Evolutionary conservation across 345 rosid genomes (phyloP).

Genomic region (Populus deltoides): DNA sequence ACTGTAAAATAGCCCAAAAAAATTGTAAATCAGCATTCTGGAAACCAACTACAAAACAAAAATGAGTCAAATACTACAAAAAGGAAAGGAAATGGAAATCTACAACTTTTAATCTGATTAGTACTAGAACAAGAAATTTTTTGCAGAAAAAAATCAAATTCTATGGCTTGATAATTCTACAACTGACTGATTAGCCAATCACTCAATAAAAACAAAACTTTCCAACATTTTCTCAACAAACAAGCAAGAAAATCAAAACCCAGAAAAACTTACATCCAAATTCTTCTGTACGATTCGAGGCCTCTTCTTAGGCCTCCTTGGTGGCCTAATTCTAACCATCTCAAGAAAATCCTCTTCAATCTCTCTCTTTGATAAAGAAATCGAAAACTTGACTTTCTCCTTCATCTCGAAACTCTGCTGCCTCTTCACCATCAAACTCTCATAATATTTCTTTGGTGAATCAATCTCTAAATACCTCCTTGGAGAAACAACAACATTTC

Average conservation of each 20-base stretch:
- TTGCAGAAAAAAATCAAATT: background rate
- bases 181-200: background rate
- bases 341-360: slow-evolving; percentile 30
- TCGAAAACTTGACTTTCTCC: slow-evolving; percentile 17
- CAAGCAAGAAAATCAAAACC: background rate
- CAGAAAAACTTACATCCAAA: slow-evolving; percentile 25
- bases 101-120: background rate
- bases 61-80: background rate
- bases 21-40: background rate
- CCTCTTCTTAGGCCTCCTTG: slow-evolving; percentile 30
- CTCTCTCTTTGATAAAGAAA: slow-evolving; percentile 21
- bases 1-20: slow-evolving; percentile 5
- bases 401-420: slow-evolving; percentile 10
- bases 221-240: background rate
- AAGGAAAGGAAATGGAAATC: background rate
- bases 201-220: background rate
- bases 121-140: background rate
- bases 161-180: background rate
- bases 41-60: background rate
- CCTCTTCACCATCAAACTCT: slow-evolving; percentile 3
- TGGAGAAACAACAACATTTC: background rate
- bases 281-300: slow-evolving; percentile 31
- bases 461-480: slow-evolving; percentile 3
- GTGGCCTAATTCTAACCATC: slow-evolving; percentile 25
- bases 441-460: slow-evolving; percentile 1